Conservation (phyloP, 352 stramenopile species). For the Pythium dissimile region DNA sequence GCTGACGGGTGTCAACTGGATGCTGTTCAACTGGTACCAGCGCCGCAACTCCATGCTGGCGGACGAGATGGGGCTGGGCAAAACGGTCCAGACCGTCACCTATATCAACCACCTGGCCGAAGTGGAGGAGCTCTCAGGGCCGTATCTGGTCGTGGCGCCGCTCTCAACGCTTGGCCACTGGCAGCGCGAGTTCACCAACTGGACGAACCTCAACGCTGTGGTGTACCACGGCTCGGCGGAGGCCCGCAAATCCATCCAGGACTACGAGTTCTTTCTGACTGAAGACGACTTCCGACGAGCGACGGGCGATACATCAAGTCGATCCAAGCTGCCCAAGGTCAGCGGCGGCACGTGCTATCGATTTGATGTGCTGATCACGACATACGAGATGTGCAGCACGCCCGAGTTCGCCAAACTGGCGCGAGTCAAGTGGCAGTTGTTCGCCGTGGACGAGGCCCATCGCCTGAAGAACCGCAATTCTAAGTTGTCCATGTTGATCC, state of each 20-base stretch:
- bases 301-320: conserved; percentile 5
- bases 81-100: conserved; percentile 94
- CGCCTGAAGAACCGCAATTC: conserved; percentile 98
- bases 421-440: conserved; percentile 91
- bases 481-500: conserved; percentile 89
- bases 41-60: conserved; percentile 97
- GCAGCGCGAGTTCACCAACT: conserved; percentile 94
- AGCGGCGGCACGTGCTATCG: conserved; percentile 69
- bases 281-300: conserved; percentile 36
- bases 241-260: conserved; percentile 88
- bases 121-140: conserved; percentile 93
- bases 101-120: conserved; percentile 95
- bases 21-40: conserved; percentile 99
- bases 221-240: conserved; percentile 96
- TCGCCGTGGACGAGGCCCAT: conserved; percentile 99
- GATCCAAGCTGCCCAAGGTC: conserved; percentile 25
- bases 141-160: conserved; percentile 97
- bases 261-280: conserved; percentile 94
- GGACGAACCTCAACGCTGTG: conserved; percentile 98
- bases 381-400: conserved; percentile 97
- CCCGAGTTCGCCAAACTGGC: conserved; percentile 93
- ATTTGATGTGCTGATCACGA: conserved; percentile 99
- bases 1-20: conserved; percentile 98
- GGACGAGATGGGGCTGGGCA: conserved; percentile 98
- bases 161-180: conserved; percentile 98